Evolutionary conservation across 164 flowering plant species (phyloP), one percentile per base, ranked within the genome.

Genomic region (Stephania cephalantha): DNA sequence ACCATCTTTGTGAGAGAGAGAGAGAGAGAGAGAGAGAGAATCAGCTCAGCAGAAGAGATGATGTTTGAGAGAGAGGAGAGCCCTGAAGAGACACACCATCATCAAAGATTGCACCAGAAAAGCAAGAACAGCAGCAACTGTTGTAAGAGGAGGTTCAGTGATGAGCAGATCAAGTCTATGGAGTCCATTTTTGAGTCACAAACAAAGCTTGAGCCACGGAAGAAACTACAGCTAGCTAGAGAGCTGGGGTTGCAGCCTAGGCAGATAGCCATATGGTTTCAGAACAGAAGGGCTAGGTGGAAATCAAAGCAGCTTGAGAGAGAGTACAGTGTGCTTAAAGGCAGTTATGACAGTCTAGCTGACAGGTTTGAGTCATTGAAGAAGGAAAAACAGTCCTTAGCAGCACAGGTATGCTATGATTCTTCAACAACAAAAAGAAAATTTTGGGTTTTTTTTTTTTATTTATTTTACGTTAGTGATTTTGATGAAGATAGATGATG

Each of bases 261-360:
- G 8, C 97, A 93, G 81, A 83, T 93, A 1, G 93, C 92, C n/a
- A 91, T 91, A 53, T 93, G 98, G 98, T 93, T 93, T 80, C 98
- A 93, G 86, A 93, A 93, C 83, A 87, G 80, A 66, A 80, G 98
- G 74, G 98, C 98, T 3, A 76, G 98, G 64, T 90, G 93, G 94
- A 90, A 91, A 74, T 80, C 98, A 7, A 93, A 90, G 83, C 86
- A 90, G 76, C 80, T 91, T 0, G 94, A 93, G 83, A 78, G 87
- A 52, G 88, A 91, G 9, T 91, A 86, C 77, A 75, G 71, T 18
- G 55, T 68, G 11, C 87, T 93, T 44, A 79, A 66, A 68, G 82
- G 81, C 44, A 78, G 78, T 53, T 91, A 87, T 69, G 90, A 89
- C 9, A 74, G 72, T 73, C 81, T 91, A 7, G 79, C 81, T 9